Base-by-base conservation (phyloP, 75 land plant genomes). In the Picea sitchensis region DNA sequence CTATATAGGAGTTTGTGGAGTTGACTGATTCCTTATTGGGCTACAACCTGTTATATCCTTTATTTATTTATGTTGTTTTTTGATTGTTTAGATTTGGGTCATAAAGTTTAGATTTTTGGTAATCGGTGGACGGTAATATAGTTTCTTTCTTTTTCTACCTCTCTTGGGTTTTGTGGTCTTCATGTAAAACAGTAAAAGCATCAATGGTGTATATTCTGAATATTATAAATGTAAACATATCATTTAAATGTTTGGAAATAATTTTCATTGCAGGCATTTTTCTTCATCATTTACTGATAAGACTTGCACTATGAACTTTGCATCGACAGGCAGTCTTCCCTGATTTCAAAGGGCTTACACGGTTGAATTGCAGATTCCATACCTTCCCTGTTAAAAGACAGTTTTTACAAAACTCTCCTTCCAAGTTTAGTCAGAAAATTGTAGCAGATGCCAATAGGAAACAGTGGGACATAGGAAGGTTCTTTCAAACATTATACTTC, bases 391-490 rank as follows among this genome's bases (percentile, higher is more conserved):
- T 47, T 26, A 44, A 21, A 71, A 44, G n/a, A n/a, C 54, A 44
- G 2, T 71, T 41, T 44, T 44, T 20, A 38, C 54, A n/a, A 71
- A 44, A 47, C 18, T 71, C 51, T 71, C 13, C 67, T 62, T 57
- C 31, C 1, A 75, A 58, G 13, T 57, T 26, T 7, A 75, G 76
- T 57, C 59, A 56, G 59, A 9, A 15, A 75, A 76, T 76, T 34
- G 36, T 41, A 77, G 93, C 93, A 21, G 83, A 81, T 69, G 79
- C 86, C 61, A 83, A 82, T 20, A 84, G 85, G 12, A 83, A 95
- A 88, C 73, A 82, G 59, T 98, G 99, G 99, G 98, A 98, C 79
- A 79, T 98, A 69, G 98, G 99, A 11, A 90, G 98, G 82, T 98
- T 98, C 79, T 54, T 98, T 36, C 86, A 75, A 72, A 98, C 99